phyloP scores from a whole-genome alignment of 2,329 filamentous ascomycete species.

The Colletotrichum sp. region DNA sequence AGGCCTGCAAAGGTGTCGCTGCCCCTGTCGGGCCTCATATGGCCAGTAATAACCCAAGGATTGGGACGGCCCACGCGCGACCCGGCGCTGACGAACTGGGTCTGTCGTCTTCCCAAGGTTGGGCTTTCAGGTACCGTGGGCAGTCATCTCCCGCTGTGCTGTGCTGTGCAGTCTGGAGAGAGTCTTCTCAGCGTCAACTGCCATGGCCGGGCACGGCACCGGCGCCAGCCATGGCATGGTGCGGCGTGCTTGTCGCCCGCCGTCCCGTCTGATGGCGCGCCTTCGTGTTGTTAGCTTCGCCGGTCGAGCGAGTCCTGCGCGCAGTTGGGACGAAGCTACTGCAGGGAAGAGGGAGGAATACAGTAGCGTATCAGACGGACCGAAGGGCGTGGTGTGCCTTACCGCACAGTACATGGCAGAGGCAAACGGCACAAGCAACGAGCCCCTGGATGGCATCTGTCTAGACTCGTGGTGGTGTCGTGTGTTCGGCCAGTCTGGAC shows the following conservation, averaged over 20 bases:
- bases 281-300: background rate
- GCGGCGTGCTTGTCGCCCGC: background rate
- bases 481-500: conserved; percentile 13
- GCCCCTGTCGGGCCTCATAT: conserved; percentile 7
- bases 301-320: background rate
- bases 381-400: background rate
- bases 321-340: background rate
- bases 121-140: background rate
- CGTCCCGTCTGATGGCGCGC: background rate
- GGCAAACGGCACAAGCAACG: background rate
- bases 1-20: background rate
- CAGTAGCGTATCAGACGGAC: background rate
- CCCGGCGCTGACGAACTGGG: conserved; percentile 11
- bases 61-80: conserved; percentile 10
- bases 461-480: conserved; percentile 2
- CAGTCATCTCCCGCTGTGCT: background rate
- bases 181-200: background rate
- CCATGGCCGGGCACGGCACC: background rate
- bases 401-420: background rate
- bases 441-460: conserved; percentile 15
- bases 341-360: conserved; percentile 1
- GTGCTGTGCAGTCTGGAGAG: background rate
- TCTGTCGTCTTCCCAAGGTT: background rate
- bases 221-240: background rate
- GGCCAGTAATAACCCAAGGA: conserved; percentile 15